Percentiles rank a stretch among this genome's conserved stretches.
Conservation (phyloP, 78 protist genomes). For the Dictyostelium capitatum region DNA sequence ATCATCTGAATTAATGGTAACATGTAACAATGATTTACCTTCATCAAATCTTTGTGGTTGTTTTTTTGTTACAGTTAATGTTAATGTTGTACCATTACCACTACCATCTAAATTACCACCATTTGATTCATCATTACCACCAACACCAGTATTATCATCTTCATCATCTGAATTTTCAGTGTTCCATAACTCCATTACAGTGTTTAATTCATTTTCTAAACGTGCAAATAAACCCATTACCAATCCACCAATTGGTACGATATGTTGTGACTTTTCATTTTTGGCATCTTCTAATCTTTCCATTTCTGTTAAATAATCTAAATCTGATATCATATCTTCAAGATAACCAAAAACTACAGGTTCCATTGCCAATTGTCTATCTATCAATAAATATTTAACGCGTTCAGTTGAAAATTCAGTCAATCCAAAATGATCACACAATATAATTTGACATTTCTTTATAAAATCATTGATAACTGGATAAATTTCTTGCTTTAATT, state of each 20-base stretch:
- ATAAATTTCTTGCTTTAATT: slow-evolving; percentile 49
- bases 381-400: not conserved
- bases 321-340: slow-evolving; percentile 62
- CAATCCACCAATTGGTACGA: slow-evolving; percentile 80
- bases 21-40: slow-evolving; percentile 20
- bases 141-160: not conserved
- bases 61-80: slow-evolving; percentile 39
- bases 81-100: not conserved
- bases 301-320: slow-evolving; percentile 63
- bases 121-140: not conserved
- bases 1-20: slow-evolving; percentile 15
- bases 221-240: slow-evolving; percentile 69
- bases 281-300: slow-evolving; percentile 47
- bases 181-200: slow-evolving; percentile 80
- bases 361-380: not conserved
- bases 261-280: slow-evolving; percentile 23
- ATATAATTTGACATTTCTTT: slow-evolving; percentile 11
- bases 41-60: slow-evolving; percentile 11
- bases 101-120: not conserved
- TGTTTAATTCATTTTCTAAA: slow-evolving; percentile 76
- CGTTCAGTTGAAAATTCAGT: not conserved
- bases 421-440: slow-evolving; percentile 62
- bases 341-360: not conserved
- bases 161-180: not conserved
- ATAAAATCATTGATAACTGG: slow-evolving; percentile 73